Base-by-base conservation (phyloP, 2,329 filamentous ascomycete genomes). In the Alternaria novae-zelandiae region DNA sequence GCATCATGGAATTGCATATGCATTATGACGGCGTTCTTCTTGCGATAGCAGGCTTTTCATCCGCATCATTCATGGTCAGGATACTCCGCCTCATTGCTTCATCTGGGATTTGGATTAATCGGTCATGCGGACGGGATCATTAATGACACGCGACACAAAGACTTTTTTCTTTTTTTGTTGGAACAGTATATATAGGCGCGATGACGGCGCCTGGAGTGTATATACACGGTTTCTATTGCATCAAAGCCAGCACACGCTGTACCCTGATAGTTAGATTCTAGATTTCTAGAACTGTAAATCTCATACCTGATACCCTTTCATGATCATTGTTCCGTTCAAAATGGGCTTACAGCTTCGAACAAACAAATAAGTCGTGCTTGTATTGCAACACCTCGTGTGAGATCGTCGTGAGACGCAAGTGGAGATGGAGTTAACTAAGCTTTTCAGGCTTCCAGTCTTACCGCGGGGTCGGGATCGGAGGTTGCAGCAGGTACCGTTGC, bases 1-100 rank as follows among this genome's bases (percentile, higher is more conserved):
- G 55, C 55, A 62, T 59, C 47, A 59, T n/a, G 59, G 55, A 59
- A 44, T 59, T 60, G 60, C 60, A 63, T 63, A 59, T 63, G 60
- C 60, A 59, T 63, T 55, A 63, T 25, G 60, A 63, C 28, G 60
- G 60, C 60, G 60, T 63, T 63, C 43, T 54, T 17, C 45, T 25
- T 61, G 55, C 28, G 30, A 41, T 36, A 25, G 20, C 32, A 25
- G 49, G 20, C 20, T 53, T 41, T 53, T 53, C 30, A 53, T 41
- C 20, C 9, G 28, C 30, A 41, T 53, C 49, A 53, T 20, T 53
- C 30, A 53, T 41, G 49, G 30, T 36, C 7, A 28, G 44, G 25
- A 28, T 41, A 13, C 17, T 36, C 44, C 41, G 51, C n/a, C 13
- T 55, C 23, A 26, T 46, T 36, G 50, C 44, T 41, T 25, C 23